Evolutionary conservation across 805 yeast genomes (phyloP).

Genomic region (Lachancea dasiensis): DNA sequence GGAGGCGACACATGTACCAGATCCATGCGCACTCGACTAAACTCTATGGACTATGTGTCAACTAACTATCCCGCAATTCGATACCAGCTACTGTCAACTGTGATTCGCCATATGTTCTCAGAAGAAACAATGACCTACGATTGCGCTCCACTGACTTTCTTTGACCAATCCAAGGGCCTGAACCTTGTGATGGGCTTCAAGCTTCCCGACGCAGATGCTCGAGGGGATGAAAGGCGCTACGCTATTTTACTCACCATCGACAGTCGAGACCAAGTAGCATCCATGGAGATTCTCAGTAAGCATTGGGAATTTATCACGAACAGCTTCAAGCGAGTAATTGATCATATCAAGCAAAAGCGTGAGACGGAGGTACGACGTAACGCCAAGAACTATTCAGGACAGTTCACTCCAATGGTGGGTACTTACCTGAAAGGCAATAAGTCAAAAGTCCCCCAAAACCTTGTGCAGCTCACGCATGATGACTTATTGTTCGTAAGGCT

Average conservation of each 20-base stretch:
- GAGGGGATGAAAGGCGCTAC: slow-evolving; percentile 70
- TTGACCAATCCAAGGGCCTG: slow-evolving; percentile 55
- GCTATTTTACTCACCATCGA: slow-evolving; percentile 54
- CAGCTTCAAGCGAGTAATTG: slow-evolving; percentile 38
- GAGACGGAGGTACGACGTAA: slow-evolving; percentile 25
- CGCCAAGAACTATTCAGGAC: slow-evolving; percentile 37
- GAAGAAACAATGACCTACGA: slow-evolving; percentile 60
- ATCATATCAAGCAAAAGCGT: slow-evolving; percentile 32
- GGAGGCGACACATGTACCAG: slow-evolving; percentile 22
- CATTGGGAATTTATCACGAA: slow-evolving; percentile 48
- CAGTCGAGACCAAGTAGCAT: slow-evolving; percentile 36
- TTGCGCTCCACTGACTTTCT: slow-evolving; percentile 55
- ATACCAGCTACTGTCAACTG: slow-evolving; percentile 50
- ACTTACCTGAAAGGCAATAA: slow-evolving; percentile 51
- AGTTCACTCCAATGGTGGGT: slow-evolving; percentile 21
- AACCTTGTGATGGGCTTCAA: slow-evolving; percentile 57
- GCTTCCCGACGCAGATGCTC: slow-evolving; percentile 55
- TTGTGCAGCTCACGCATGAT: slow-evolving; percentile 50
- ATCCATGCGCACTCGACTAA: slow-evolving; percentile 31
- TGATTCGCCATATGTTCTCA: slow-evolving; percentile 57
- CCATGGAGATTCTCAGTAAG: slow-evolving; percentile 35
- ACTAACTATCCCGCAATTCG: slow-evolving; percentile 56
- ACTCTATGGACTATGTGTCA: slow-evolving; percentile 36
- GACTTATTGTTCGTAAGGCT: slow-evolving; percentile 45
- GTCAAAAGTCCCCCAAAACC: slow-evolving; percentile 47